Percentiles rank a stretch among this genome's conserved stretches.
phyloP scores from a whole-genome alignment of 192 early-diverging fungal genomes.

The Linnemannia elongata region DNA sequence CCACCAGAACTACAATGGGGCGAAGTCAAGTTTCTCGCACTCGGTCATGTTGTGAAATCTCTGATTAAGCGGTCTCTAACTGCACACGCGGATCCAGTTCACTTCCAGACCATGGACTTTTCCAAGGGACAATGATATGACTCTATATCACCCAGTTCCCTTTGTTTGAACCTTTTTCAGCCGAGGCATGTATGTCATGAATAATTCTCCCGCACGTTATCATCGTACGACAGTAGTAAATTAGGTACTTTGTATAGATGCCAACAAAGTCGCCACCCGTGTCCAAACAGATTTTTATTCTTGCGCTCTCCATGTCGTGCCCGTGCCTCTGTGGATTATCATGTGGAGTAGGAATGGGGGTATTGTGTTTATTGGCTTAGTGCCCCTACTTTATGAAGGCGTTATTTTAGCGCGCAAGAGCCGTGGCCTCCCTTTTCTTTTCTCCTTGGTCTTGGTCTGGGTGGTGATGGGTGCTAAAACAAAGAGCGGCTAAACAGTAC shows the following conservation, averaged over 20 bases:
- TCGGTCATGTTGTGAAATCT: too few species aligned
- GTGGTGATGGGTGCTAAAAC: background rate
- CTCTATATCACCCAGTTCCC: background rate
- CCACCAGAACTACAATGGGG: too few species aligned
- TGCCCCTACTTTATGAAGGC: background rate
- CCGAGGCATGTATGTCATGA: background rate
- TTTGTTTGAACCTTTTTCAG: background rate
- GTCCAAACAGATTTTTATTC: background rate
- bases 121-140: too few species aligned
- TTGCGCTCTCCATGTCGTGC: background rate
- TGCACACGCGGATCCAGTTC: too few species aligned
- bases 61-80: too few species aligned
- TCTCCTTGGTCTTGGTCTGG: background rate
- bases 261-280: background rate
- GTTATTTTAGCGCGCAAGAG: conserved; percentile 1
- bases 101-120: too few species aligned
- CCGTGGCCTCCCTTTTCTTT: background rate
- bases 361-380: background rate
- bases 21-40: too few species aligned
- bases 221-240: background rate
- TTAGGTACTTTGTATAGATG: background rate
- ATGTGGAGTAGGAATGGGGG: background rate
- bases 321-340: conserved; percentile 6
- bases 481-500: background rate
- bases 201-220: too few species aligned